These are phyloP conservation scores for Aspergillus sojae DNA, from an alignment of 2,329 filamentous ascomycete species.

Conservation along the genomic window DNA sequence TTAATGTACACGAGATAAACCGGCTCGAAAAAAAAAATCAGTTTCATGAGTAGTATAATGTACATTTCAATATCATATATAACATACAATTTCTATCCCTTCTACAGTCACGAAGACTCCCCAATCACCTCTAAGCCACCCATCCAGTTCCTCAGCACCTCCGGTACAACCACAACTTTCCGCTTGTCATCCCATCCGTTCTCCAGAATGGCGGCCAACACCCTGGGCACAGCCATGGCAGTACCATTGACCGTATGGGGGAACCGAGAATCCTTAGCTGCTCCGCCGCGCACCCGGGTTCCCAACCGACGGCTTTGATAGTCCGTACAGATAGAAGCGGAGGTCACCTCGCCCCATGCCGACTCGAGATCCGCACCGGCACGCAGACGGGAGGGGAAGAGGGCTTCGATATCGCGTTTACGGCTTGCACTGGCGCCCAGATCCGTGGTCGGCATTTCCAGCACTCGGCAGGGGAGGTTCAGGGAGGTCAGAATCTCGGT, in stretches of 20 bases:
- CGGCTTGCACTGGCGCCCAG: conserved; percentile 84
- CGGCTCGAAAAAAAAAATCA: not conserved
- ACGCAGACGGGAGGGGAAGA: conserved; percentile 76
- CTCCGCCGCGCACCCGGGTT: conserved; percentile 66
- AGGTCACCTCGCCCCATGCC: conserved; percentile 93
- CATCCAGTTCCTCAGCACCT: conserved; percentile 83
- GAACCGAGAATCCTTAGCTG: conserved; percentile 60
- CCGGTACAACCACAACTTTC: conserved; percentile 71
- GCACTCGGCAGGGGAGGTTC: conserved; percentile 79
- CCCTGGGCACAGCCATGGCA: conserved; percentile 84
- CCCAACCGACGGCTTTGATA: conserved; percentile 85
- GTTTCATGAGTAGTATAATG: conserved; percentile 1
- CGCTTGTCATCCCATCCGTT: conserved; percentile 79
- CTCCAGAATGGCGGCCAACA: conserved; percentile 86
- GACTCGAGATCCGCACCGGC: conserved; percentile 46
- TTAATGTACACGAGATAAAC: not conserved
- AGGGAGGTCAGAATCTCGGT: conserved; percentile 77
- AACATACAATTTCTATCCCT: not conserved
- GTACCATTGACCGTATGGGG: conserved; percentile 94
- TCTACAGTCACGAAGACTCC: conserved; percentile 5
- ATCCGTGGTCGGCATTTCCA: conserved; percentile 89
- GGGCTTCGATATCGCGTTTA: conserved; percentile 92
- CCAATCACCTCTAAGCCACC: conserved; percentile 70
- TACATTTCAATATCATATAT: conserved; percentile 1
- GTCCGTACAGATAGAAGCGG: conserved; percentile 87